These are phyloP conservation scores for Paecilomyces dactylethromorphus DNA, from an alignment of 2,329 filamentous ascomycete genomes.

Conservation along the genomic window DNA sequence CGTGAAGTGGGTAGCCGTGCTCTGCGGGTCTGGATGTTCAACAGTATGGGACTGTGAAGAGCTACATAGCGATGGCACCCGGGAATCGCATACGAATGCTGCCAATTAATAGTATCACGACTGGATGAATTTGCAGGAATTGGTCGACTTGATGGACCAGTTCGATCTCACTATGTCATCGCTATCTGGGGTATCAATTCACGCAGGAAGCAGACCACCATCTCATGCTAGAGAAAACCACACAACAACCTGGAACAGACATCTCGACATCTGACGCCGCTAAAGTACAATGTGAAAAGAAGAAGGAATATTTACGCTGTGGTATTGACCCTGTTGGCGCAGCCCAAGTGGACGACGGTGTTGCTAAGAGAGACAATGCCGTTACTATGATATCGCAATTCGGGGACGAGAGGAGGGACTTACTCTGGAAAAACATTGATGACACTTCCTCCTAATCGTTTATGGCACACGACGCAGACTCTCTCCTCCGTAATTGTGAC, in stretches of 20 bases:
- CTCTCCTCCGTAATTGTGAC: slow-evolving; percentile 82
- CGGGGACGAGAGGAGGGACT: slow-evolving; percentile 21
- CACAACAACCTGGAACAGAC: neutral
- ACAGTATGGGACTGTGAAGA: neutral
- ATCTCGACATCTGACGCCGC: neutral
- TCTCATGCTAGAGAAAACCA: neutral
- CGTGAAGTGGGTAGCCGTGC: neutral
- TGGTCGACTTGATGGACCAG: slow-evolving; percentile 5
- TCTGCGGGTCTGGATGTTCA: neutral
- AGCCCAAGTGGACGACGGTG: slow-evolving; percentile 73
- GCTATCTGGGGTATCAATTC: slow-evolving; percentile 5
- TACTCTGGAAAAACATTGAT: slow-evolving; percentile 84
- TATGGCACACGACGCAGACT: slow-evolving; percentile 88
- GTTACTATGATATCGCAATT: slow-evolving; percentile 3
- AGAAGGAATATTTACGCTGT: slow-evolving; percentile 12
- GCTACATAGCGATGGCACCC: neutral
- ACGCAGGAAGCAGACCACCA: neutral
- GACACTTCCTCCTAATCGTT: slow-evolving; percentile 83
- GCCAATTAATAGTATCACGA: slow-evolving; percentile 20
- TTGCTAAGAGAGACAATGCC: slow-evolving; percentile 27
- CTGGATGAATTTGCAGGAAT: slow-evolving; percentile 11
- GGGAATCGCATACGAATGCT: no score
- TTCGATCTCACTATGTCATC: neutral
- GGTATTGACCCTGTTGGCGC: slow-evolving; percentile 47
- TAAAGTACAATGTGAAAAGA: slow-evolving; percentile 13